These are phyloP conservation scores for Cyberlindnera xylosilytica DNA, from an alignment of 805 yeast genomes.

Conservation along the genomic window DNA sequence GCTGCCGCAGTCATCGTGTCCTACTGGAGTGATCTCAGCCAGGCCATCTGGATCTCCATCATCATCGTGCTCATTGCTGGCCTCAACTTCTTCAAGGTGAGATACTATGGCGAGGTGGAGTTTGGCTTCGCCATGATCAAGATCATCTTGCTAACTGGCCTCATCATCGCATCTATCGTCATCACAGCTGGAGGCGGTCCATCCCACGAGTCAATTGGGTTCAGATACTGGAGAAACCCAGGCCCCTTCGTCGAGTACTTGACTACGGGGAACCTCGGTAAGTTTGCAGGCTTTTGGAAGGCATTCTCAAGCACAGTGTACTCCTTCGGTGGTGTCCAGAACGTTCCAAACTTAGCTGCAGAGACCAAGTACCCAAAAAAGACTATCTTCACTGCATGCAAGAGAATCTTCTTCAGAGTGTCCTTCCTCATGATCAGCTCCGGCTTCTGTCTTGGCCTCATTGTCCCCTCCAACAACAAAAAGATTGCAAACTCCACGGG, in stretches of 20 bases:
- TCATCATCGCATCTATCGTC: constrained; percentile 50
- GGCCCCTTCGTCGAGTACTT: constrained; percentile 31
- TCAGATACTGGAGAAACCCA: constrained; percentile 33
- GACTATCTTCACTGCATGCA: constrained; percentile 58
- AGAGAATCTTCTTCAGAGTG: constrained; percentile 32
- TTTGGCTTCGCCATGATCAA: constrained; percentile 64
- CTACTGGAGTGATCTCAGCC: constrained; percentile 42
- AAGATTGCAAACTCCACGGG: constrained; percentile 30
- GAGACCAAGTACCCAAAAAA: constrained; percentile 56
- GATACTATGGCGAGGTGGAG: constrained; percentile 45
- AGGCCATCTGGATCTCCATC: constrained; percentile 45
- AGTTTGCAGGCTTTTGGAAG: constrained; percentile 58
- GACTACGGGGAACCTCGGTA: constrained; percentile 43
- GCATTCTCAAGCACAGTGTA: constrained; percentile 58
- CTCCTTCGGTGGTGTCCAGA: constrained; percentile 56
- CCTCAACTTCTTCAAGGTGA: constrained; percentile 35
- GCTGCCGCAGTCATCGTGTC: constrained; percentile 45
- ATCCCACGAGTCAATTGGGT: constrained; percentile 32
- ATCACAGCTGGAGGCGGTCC: constrained; percentile 67
- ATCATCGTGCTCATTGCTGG: constrained; percentile 36
- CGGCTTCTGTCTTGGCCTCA: constrained; percentile 33
- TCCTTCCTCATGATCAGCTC: constrained; percentile 30
- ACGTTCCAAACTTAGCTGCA: constrained; percentile 51
- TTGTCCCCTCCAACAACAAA: constrained; percentile 32
- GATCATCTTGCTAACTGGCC: constrained; percentile 56